Evolutionary conservation across 148 eudicot genomes (phyloP), one percentile per base, ranked within the genome.

Genomic region (Nyssa sinensis): DNA sequence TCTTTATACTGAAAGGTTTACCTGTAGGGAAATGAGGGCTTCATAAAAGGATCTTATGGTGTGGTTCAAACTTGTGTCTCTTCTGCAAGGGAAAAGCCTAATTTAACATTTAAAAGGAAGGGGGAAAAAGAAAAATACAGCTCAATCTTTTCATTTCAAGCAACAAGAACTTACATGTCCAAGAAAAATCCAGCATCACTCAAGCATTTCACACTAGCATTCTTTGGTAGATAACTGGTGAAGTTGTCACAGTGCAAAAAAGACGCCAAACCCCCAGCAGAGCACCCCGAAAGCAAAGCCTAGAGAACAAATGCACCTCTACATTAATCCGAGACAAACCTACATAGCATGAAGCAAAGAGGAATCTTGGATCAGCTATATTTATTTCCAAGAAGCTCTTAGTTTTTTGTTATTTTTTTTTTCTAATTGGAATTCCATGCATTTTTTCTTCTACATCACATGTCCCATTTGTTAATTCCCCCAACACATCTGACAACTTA

Each of bases 241-340:
- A 95, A 89, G 82, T 81, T 84, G 81, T 95, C 93, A 69, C 99
- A 95, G 24, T 95, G 99, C 67, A 89, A 68, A 79, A 84, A 95
- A 72, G 87, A 69, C 31, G 98, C 93, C 81, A 95, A 82, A 64
- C 99, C 99, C 27, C 99, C 99, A 32, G 99, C 99, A 57, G 99
- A 95, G 79, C 98, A 93, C 35, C 99, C 99, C 5, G 97, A 91
- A 28, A 95, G 89, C 89, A 95, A 76, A 58, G 94, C 99, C 98
- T 87, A 74, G 73, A 78, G 32, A 64, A 23, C 1, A 30, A 53
- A 7, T 23, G 39, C 4, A n/a, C 41, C 53, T 61, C 62, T 33
- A 30, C 63, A n/a, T 25, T 63, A 28, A 41, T 69, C 53, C 7
- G 30, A 49, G 63, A 33, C 14, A 62, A 51, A 49, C 44, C 23